A percentile compares a stretch with the other conserved stretches of the same genome.
phyloP scores from a whole-genome alignment of 768 basidiomycete species.

The Phanerodontia chrysosporium region DNA sequence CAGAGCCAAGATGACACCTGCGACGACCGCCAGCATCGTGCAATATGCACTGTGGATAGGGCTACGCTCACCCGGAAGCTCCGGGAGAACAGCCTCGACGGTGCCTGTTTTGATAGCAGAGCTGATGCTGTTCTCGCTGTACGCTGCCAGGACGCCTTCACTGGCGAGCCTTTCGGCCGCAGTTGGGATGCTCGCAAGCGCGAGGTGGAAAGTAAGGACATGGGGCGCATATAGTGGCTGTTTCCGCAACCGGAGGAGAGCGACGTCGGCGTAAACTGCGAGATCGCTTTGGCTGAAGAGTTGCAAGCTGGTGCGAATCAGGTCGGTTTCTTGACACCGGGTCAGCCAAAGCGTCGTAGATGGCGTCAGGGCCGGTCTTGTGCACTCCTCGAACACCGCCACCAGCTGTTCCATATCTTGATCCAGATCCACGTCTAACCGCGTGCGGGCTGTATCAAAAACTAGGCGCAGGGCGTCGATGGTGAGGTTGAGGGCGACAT shows the following conservation, averaged over 20 bases:
- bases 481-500: constrained; percentile 58
- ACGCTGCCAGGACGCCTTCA: constrained; percentile 76
- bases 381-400: constrained; percentile 81
- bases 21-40: constrained; percentile 74
- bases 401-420: constrained; percentile 78
- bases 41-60: constrained; percentile 82
- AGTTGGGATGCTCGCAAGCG: constrained; percentile 67
- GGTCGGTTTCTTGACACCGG: constrained; percentile 74
- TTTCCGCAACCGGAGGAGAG: constrained; percentile 56
- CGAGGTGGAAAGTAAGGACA: constrained; percentile 82
- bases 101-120: constrained; percentile 69
- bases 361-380: constrained; percentile 57
- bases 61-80: constrained; percentile 71
- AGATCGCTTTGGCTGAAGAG: constrained; percentile 67
- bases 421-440: constrained; percentile 63
- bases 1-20: constrained; percentile 62
- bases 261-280: constrained; percentile 62
- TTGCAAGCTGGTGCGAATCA: constrained; percentile 72
- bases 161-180: constrained; percentile 85
- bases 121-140: constrained; percentile 79
- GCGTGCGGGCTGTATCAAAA: constrained; percentile 58
- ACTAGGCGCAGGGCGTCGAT: constrained; percentile 62
- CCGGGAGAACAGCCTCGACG: constrained; percentile 62
- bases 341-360: constrained; percentile 77
- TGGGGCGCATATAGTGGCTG: constrained; percentile 72